Evolutionary conservation across 1,284 basidiomycete genomes (phyloP).

Genomic region (Meira miltonrushii): DNA sequence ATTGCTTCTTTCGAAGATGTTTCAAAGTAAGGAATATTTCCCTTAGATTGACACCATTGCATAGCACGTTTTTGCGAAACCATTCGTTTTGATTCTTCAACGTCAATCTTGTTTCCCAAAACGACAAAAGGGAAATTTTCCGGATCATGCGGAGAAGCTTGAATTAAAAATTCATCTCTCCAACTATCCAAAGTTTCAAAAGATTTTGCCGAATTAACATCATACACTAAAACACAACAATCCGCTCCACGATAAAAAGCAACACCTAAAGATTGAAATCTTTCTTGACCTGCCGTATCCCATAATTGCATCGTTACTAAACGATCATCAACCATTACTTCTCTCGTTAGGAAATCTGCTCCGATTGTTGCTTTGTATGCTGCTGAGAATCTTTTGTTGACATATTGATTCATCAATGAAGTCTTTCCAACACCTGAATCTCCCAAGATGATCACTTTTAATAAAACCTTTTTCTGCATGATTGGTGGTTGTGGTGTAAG

Average conservation of each 20-base stretch:
- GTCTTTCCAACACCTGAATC: constrained; percentile 85
- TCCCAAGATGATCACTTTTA: constrained; percentile 66
- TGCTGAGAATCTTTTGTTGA: constrained; percentile 99
- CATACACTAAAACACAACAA: constrained; percentile 98
- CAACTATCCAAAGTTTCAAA: constrained; percentile 70
- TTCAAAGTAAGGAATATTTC: constrained; percentile 99
- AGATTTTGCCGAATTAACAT: constrained; percentile 96
- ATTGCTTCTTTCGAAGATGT: constrained; percentile 99
- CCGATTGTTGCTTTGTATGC: constrained; percentile 75
- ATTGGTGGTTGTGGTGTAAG: neutral
- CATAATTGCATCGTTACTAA: constrained; percentile 98
- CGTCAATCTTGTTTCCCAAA: constrained; percentile 98
- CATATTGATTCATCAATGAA: constrained; percentile 99
- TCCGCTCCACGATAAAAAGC: constrained; percentile 99
- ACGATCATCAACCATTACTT: constrained; percentile 96
- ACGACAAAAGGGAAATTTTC: constrained; percentile 96
- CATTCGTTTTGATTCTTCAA: constrained; percentile 97
- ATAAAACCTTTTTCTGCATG: constrained; percentile 70
- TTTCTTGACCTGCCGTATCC: constrained; percentile 99
- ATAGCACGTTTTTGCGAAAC: constrained; percentile 99
- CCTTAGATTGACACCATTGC: constrained; percentile 99
- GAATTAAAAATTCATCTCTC: constrained; percentile 52
- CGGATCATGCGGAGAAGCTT: constrained; percentile 95
- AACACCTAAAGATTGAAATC: constrained; percentile 96
- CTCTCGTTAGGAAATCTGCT: constrained; percentile 73